Base-by-base conservation (phyloP, 176 grass and related monocot genomes). In the Pharus latifolius region DNA sequence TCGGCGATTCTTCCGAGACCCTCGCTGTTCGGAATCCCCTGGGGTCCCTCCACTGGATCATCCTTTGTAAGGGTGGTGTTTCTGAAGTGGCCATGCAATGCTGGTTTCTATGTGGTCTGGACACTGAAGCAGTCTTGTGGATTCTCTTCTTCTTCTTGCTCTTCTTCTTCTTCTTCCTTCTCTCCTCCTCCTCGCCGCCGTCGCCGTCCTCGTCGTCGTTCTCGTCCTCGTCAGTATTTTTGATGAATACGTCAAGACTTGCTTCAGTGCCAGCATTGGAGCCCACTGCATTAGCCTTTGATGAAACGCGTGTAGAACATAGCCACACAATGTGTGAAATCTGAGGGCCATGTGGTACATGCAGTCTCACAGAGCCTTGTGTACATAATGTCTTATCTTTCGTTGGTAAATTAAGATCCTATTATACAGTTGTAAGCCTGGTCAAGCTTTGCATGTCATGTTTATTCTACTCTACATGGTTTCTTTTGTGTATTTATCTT, bases 81-180 rank as follows among this genome's bases (percentile, higher is more conserved):
- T 14, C 40, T 33, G 70, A 63, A 64, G 74, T 74, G 63, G 70
- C 70, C 55, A 63, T 70, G 56, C 70, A 31, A 63, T 50, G 83
- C 51, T 33, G 76, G 70, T 55, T 69, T 38, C 38, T 74, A 30
- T 9, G 40, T 69, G 63, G 38, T 69, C 55, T 80, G 43, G 76
- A 70, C 44, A 45, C 45, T 41, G 69, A 45, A 53, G 27, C 69
- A 28, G 73, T 40, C 28, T 62, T 0, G 10, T 50, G 45, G 29
- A 32, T 49, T n/a, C 1, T 67, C 3, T 3, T 44, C 8, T 0
- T 56, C 19, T 0, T 31, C 49, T 0, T 19, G 56, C 10, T 23
- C 42, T 3, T 24, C 30, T 13, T 13, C 33, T 5, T 17, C 15
- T 28, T 3, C 56, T n/a, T n/a, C n/a, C n/a, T n/a, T n/a, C n/a